phyloP scores from a whole-genome alignment of 2,329 filamentous ascomycete species.

The Ophiostoma ulmi region DNA sequence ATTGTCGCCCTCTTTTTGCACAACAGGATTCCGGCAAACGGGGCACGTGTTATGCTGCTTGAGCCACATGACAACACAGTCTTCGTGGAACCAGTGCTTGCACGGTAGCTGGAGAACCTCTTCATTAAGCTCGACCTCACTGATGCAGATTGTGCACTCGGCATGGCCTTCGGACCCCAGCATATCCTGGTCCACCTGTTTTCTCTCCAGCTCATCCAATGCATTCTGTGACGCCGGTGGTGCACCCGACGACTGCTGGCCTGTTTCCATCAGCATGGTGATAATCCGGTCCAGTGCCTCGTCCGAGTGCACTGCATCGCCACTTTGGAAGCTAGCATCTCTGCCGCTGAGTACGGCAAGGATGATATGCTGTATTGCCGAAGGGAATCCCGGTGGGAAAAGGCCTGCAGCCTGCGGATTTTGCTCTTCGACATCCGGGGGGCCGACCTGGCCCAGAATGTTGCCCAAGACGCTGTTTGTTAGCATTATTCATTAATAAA shows the following conservation, averaged over 20 bases:
- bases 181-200: conserved; percentile 64
- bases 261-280: conserved; percentile 79
- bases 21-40: conserved; percentile 62
- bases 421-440: conserved; percentile 30
- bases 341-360: not conserved
- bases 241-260: conserved; percentile 68
- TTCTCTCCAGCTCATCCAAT: conserved; percentile 68
- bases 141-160: conserved; percentile 95
- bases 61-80: conserved; percentile 78
- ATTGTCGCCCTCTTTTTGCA: conserved; percentile 32
- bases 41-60: conserved; percentile 90
- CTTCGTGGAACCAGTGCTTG: conserved; percentile 87
- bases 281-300: conserved; percentile 88
- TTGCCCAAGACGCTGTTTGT: conserved; percentile 43
- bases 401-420: conserved; percentile 24
- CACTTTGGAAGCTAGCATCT: conserved; percentile 44
- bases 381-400: conserved; percentile 29
- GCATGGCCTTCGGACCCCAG: conserved; percentile 60
- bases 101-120: conserved; percentile 77
- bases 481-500: not conserved
- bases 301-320: conserved; percentile 85
- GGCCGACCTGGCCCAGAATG: conserved; percentile 37
- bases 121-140: conserved; percentile 67
- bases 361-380: conserved; percentile 42
- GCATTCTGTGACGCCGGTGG: conserved; percentile 73